Conservation (phyloP, 345 rosid species). For the Eucalyptus marginata region DNA sequence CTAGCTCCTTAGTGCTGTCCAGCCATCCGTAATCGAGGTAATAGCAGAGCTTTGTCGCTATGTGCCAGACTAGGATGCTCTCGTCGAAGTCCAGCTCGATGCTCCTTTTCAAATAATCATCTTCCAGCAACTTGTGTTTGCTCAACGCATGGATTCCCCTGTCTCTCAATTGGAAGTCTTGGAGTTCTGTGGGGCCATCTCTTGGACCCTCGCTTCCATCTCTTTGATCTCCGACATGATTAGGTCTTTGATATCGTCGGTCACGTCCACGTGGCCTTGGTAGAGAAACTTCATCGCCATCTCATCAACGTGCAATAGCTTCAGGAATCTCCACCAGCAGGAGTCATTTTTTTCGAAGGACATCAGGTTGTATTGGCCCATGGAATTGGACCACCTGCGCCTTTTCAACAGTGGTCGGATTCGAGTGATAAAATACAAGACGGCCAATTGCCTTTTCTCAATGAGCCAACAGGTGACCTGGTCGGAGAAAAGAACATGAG, state of each 20-base stretch:
- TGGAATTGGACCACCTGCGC: background rate
- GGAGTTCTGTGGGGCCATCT: too few species aligned
- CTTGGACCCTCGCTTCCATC: background rate
- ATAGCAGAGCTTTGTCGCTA: background rate
- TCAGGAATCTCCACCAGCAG: fast-evolving
- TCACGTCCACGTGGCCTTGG: fast-evolving
- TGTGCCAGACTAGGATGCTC: background rate
- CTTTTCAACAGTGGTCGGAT: background rate
- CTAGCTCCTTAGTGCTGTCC: background rate
- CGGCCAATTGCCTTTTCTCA: background rate
- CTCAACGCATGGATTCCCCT: too few species aligned
- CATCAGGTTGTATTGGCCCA: background rate
- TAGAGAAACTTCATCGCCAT: background rate
- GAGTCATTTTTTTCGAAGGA: background rate
- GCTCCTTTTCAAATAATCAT: background rate
- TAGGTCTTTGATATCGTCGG: fast-evolving
- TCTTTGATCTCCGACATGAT: background rate
- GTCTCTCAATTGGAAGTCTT: fast-evolving
- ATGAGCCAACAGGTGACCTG: background rate
- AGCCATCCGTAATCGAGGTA: background rate
- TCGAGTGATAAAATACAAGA: fast-evolving
- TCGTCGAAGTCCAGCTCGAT: background rate
- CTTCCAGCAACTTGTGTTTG: fast-evolving
- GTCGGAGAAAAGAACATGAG: background rate
- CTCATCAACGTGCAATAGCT: fast-evolving